These are phyloP conservation scores for Tolypocladium endophyticum DNA, from an alignment of 2,329 filamentous ascomycete genomes.

Conservation along the genomic window DNA sequence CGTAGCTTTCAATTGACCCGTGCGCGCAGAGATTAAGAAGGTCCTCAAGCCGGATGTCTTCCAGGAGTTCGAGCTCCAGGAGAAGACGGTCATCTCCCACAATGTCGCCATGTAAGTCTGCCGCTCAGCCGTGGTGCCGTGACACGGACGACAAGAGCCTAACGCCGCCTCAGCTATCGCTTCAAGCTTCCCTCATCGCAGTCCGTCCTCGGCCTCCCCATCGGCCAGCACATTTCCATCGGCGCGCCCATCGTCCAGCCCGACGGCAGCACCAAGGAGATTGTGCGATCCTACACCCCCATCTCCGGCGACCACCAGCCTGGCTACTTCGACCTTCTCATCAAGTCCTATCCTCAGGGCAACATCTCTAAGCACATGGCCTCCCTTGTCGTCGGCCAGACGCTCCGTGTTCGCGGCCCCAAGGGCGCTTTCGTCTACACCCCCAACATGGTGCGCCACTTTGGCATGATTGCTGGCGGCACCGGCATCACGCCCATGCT, in stretches of 20 bases:
- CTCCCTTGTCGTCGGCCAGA: conserved; percentile 69
- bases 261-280: conserved; percentile 68
- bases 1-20: neutral
- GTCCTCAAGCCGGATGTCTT: conserved; percentile 80
- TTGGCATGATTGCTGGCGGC: conserved; percentile 96
- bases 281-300: conserved; percentile 85
- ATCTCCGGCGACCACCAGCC: conserved; percentile 82
- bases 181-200: conserved; percentile 71
- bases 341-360: conserved; percentile 95
- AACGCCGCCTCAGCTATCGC: conserved; percentile 58
- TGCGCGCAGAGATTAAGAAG: conserved; percentile 57
- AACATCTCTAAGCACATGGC: conserved; percentile 96
- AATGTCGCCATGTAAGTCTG: conserved; percentile 85
- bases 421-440: conserved; percentile 98
- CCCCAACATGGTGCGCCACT: conserved; percentile 90
- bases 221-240: conserved; percentile 98
- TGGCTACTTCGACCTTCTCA: conserved; percentile 89
- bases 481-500: conserved; percentile 99
- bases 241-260: conserved; percentile 60
- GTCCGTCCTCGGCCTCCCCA: conserved; percentile 86
- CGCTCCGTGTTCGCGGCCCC: conserved; percentile 83
- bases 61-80: conserved; percentile 85
- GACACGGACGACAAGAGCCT: neutral
- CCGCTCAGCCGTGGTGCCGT: neutral
- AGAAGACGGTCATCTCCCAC: conserved; percentile 94